Evolutionary conservation across 2,329 filamentous ascomycete genomes (phyloP).

Genomic region (Penicillium sp.): DNA sequence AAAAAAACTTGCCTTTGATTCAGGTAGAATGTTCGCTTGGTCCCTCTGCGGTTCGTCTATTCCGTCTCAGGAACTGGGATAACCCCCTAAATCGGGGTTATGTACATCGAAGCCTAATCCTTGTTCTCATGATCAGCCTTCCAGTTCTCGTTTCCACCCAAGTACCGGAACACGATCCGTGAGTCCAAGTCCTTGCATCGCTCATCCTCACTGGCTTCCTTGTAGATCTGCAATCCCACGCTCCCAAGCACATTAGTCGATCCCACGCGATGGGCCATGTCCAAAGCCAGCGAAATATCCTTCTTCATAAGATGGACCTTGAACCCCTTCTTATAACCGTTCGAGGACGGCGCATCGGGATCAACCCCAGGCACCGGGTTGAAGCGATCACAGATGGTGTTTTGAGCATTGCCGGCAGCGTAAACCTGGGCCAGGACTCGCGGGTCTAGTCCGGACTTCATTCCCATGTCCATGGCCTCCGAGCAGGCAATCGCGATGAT

Average conservation of each 20-base stretch:
- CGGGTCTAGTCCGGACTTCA: slow-evolving; percentile 50
- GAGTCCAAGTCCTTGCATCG: slow-evolving; percentile 49
- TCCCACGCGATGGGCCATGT: slow-evolving; percentile 47
- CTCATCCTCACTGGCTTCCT: slow-evolving; percentile 44
- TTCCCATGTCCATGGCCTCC: slow-evolving; percentile 55
- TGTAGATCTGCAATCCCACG: slow-evolving; percentile 45
- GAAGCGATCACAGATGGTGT: slow-evolving; percentile 45
- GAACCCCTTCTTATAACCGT: slow-evolving; percentile 49
- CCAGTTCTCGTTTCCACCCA: slow-evolving; percentile 49
- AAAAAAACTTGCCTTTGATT: not conserved
- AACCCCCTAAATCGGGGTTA: not conserved
- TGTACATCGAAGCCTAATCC: not conserved
- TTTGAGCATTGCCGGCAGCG: slow-evolving; percentile 46
- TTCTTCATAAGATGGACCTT: slow-evolving; percentile 54
- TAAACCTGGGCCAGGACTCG: slow-evolving; percentile 46
- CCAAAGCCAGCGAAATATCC: slow-evolving; percentile 49
- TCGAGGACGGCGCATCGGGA: slow-evolving; percentile 41
- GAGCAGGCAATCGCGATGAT: slow-evolving; percentile 51
- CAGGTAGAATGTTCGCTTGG: not conserved
- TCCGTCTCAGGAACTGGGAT: not conserved
- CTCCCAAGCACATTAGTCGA: slow-evolving; percentile 45
- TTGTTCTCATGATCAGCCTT: not conserved
- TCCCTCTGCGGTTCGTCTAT: not conserved
- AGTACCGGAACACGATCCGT: slow-evolving; percentile 49
- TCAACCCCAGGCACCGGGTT: slow-evolving; percentile 46